Evolutionary conservation across 305 asterid genomes (phyloP), one percentile per base, ranked within the genome.

Genomic region (Rubia peregrina): DNA sequence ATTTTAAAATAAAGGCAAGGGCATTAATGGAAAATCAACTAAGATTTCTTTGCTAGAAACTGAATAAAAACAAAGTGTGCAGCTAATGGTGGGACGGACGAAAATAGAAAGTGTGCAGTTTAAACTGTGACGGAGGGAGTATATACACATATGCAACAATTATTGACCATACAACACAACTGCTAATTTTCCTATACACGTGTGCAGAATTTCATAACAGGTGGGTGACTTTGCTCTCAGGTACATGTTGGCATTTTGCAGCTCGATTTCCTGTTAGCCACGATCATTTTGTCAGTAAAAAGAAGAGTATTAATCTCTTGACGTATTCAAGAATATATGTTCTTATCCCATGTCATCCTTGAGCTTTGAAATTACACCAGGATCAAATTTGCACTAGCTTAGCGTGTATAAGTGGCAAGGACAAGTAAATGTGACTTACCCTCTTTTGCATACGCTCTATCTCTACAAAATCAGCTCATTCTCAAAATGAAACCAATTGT

Each of bases 361-460:
- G 3, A 30, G 33, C 33, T 30, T 3, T 30, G 3, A 30, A 30
- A 30, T 30, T 3, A 30, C 33, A 30, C 3, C 3, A 3, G 33
- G 33, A 30, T 30, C 3, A 30, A 30, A 30, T 30, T 30, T 30
- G 33, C 3, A n/a, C n/a, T n/a, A n/a, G 3, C 1, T 30, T 1
- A 1, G 33, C 33, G 33, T 67, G 7, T 24, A 22, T 19, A 36
- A n/a, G 0, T n/a, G n/a, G n/a, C n/a, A n/a, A n/a, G n/a, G n/a
- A n/a, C n/a, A n/a, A 22, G 19, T 3, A 24, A 14, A 46, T n/a
- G n/a, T n/a, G 9, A 66, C 68, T 76, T 76, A 90, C 98, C 95
- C 97, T 87, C 79, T 88, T 92, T 75, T 90, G 95, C 98, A 92
- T 90, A 61, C 82, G 84, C 86, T 90, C 98, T 64, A 92, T 92